These are phyloP conservation scores for Podospora bellae-mahoneyi DNA, from an alignment of 495 filamentous ascomycete genomes.

Conservation along the genomic window DNA sequence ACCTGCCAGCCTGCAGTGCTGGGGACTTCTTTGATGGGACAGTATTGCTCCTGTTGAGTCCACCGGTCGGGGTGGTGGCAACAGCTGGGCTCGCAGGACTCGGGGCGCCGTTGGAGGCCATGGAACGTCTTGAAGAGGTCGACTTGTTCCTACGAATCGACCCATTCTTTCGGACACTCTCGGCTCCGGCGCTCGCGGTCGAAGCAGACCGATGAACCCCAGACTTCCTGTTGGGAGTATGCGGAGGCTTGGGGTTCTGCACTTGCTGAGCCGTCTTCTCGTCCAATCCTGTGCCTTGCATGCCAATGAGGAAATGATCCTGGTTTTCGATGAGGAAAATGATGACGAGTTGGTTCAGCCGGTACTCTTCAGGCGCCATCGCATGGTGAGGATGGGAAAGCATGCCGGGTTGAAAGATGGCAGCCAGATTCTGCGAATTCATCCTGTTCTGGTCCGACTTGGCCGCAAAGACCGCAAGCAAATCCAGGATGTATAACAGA, in stretches of 20 bases:
- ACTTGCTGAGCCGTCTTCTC: conserved; percentile 84
- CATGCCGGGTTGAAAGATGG: conserved; percentile 96
- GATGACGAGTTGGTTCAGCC: conserved; percentile 91
- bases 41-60: conserved; percentile 88
- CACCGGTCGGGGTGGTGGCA: conserved; percentile 49
- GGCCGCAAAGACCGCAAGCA: conserved; percentile 96
- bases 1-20: conserved; percentile 53
- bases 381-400: conserved; percentile 91
- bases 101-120: conserved; percentile 63
- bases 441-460: conserved; percentile 97
- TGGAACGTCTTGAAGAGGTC: conserved; percentile 61
- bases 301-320: conserved; percentile 85
- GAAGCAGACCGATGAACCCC: conserved; percentile 73
- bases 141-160: conserved; percentile 83
- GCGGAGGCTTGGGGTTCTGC: conserved; percentile 63
- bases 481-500: conserved; percentile 92
- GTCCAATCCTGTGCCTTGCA: conserved; percentile 88
- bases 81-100: conserved; percentile 69
- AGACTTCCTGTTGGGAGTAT: conserved; percentile 46
- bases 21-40: conserved; percentile 91
- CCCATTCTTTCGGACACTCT: conserved; percentile 77
- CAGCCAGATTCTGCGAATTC: conserved; percentile 91
- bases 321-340: conserved; percentile 98
- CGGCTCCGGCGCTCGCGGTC: conserved; percentile 79
- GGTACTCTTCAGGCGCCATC: conserved; percentile 91